Evolutionary conservation across 176 grass and related monocot genomes (phyloP).

Genomic region (Ananas comosus): DNA sequence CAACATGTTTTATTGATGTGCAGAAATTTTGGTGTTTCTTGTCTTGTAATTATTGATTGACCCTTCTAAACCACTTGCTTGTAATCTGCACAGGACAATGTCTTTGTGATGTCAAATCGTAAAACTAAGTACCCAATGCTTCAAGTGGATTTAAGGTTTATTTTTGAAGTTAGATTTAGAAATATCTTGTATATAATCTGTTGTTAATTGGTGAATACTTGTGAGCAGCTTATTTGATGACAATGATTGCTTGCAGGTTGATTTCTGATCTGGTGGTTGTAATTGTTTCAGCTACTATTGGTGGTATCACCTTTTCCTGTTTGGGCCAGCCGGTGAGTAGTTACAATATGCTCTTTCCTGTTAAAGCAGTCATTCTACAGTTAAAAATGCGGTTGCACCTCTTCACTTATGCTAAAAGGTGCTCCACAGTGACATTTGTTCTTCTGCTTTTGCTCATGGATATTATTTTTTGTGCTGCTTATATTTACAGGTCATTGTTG

Average conservation of each 20-base stretch:
- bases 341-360: constrained; percentile 13
- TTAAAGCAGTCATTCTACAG: background rate
- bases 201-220: constrained; percentile 1
- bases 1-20: background rate
- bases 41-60: background rate
- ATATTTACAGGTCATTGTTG: constrained; percentile 75
- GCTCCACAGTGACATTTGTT: background rate
- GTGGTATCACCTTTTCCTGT: constrained; percentile 89
- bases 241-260: constrained; percentile 51
- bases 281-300: constrained; percentile 90
- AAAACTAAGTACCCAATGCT: constrained; percentile 96
- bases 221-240: background rate
- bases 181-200: background rate
- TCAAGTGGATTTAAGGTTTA: constrained; percentile 83
- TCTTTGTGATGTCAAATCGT: constrained; percentile 99
- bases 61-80: background rate
- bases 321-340: constrained; percentile 76
- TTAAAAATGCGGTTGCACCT: background rate
- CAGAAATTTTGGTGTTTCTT: background rate
- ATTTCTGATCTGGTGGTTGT: constrained; percentile 95
- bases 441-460: background rate
- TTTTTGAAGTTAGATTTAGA: background rate
- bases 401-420: background rate
- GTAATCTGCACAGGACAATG: constrained; percentile 70
- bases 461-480: background rate